These are phyloP conservation scores for Umbelopsis isabellina DNA, from an alignment of 192 early-diverging fungal species.

Conservation along the genomic window DNA sequence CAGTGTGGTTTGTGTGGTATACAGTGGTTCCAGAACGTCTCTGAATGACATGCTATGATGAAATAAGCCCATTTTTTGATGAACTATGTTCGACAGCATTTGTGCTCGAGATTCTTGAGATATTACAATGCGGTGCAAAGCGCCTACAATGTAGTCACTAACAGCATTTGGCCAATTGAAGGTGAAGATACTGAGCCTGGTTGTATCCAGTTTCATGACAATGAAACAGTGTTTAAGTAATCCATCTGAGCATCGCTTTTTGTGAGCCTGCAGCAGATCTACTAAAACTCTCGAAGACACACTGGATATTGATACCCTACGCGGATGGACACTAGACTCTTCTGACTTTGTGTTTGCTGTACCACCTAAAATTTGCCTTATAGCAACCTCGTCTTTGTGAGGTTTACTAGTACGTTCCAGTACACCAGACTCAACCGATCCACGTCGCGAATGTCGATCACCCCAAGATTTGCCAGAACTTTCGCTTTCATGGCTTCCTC, in stretches of 20 bases:
- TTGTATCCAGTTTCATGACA: constrained; percentile 51
- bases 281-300: neutral
- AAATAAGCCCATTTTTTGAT: constrained; percentile 66
- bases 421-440: neutral
- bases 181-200: constrained; percentile 48
- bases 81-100: constrained; percentile 52
- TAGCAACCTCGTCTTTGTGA: constrained; percentile 3
- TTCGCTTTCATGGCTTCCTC: constrained; percentile 11
- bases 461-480: neutral
- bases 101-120: constrained; percentile 53
- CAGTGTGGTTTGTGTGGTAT: neutral
- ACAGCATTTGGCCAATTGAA: constrained; percentile 55
- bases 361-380: neutral
- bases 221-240: constrained; percentile 48
- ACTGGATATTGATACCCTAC: neutral
- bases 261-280: neutral
- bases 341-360: neutral
- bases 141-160: constrained; percentile 47
- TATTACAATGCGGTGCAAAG: constrained; percentile 45
- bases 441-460: constrained; percentile 8
- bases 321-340: neutral
- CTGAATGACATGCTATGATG: constrained; percentile 45
- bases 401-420: neutral
- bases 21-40: constrained; percentile 27
- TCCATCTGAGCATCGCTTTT: neutral